Evolutionary conservation across 73 alveolate species (phyloP).

Genomic region (Paramecium bursaria): DNA sequence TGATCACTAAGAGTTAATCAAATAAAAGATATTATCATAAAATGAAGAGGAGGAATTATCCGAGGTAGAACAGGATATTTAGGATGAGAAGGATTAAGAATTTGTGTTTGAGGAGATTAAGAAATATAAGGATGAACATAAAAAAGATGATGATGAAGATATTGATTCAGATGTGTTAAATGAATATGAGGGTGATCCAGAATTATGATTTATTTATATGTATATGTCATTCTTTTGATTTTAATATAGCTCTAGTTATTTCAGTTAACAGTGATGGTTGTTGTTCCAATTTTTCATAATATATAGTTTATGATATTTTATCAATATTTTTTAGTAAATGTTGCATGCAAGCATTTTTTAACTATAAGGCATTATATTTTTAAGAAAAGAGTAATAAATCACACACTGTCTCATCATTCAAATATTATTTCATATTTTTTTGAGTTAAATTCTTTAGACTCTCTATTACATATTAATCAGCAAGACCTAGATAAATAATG

Average conservation of each 20-base stretch:
- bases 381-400: slow-evolving; percentile 50
- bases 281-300: slow-evolving; percentile 36
- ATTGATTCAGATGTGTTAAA: slow-evolving; percentile 31
- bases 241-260: slow-evolving; percentile 49
- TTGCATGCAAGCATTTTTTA: slow-evolving; percentile 59
- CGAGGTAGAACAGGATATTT: slow-evolving; percentile 37
- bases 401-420: slow-evolving; percentile 36
- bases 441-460: slow-evolving; percentile 29
- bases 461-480: slow-evolving; percentile 48
- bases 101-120: slow-evolving; percentile 44
- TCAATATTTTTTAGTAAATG: slow-evolving; percentile 55
- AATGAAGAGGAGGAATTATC: slow-evolving; percentile 48
- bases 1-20: slow-evolving; percentile 33
- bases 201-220: too few relatives aligned
- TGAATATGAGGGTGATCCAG: slow-evolving; percentile 65
- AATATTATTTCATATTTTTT: slow-evolving; percentile 26
- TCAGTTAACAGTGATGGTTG: slow-evolving; percentile 49
- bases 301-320: slow-evolving; percentile 2
- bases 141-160: background rate
- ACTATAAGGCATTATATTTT: slow-evolving; percentile 19
- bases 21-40: slow-evolving; percentile 35
- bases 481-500: slow-evolving; percentile 1
- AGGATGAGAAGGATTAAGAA: slow-evolving; percentile 58
- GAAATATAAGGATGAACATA: slow-evolving; percentile 41
- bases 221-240: slow-evolving; percentile 45